phyloP scores from a whole-genome alignment of 2,329 filamentous ascomycete species.

The Arthrobotrys sinensis region DNA sequence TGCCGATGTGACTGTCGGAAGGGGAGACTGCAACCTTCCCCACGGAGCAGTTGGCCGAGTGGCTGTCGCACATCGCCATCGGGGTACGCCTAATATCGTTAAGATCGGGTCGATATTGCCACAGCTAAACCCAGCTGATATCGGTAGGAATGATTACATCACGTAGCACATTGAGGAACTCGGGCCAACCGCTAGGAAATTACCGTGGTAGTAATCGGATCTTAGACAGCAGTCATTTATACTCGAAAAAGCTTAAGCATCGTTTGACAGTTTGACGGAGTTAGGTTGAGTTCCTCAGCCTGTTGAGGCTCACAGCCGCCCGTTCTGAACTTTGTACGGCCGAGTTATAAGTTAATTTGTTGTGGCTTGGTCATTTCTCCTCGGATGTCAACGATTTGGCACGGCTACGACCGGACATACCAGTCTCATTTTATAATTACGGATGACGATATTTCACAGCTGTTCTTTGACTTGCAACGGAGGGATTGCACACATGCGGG shows the following conservation, averaged over 20 bases:
- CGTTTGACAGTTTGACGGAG: conserved; percentile 23
- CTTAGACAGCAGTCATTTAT: not conserved
- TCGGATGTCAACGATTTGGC: conserved; percentile 35
- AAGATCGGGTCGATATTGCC: conserved; percentile 20
- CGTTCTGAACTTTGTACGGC: conserved; percentile 17
- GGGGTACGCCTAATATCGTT: conserved; percentile 43
- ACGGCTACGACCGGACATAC: conserved; percentile 45
- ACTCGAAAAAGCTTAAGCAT: not conserved
- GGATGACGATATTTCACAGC: conserved; percentile 31
- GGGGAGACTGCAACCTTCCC: conserved; percentile 32
- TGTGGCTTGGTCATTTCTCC: conserved; percentile 29
- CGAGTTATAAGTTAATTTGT: not conserved
- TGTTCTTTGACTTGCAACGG: not conserved
- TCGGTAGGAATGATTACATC: conserved; percentile 23
- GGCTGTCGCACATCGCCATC: conserved; percentile 47
- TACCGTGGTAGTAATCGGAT: not conserved
- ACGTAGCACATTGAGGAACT: conserved; percentile 10
- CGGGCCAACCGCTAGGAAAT: conserved; percentile 19
- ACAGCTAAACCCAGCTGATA: conserved; percentile 12
- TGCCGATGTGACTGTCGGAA: conserved; percentile 32
- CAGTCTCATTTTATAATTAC: conserved; percentile 8
- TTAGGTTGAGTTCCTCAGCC: conserved; percentile 14
- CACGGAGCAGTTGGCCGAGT: conserved; percentile 35
- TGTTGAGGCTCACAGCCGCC: conserved; percentile 40
- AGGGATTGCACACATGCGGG: not conserved